Conservation (phyloP, 1,284 basidiomycete species). For the Trametes polyzona region DNA sequence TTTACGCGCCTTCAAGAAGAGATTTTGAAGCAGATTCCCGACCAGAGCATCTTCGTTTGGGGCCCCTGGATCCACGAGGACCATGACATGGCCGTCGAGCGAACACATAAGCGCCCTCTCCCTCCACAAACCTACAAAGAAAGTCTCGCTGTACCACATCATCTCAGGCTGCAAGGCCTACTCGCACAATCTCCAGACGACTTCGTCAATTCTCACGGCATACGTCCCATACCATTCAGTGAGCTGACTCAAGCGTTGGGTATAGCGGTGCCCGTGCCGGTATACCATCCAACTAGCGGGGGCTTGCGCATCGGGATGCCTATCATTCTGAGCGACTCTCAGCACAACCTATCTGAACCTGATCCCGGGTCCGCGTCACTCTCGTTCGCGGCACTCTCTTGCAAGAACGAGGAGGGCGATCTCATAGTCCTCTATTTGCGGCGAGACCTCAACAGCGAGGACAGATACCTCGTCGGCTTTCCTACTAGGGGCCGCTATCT, state of each 20-base stretch:
- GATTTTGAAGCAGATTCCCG: conserved; percentile 16
- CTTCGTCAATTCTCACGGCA: background rate
- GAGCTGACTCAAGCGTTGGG: background rate
- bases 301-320: conserved; percentile 6
- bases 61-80: conserved; percentile 6
- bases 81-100: background rate
- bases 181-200: conserved; percentile 1
- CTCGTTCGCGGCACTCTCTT: conserved; percentile 14
- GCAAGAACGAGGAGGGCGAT: background rate
- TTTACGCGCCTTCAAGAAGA: conserved; percentile 23
- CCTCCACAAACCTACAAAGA: background rate
- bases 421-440: conserved; percentile 3
- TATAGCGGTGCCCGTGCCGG: background rate
- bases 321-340: background rate
- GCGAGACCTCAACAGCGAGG: background rate
- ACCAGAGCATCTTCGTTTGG: conserved; percentile 22
- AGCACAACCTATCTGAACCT: background rate
- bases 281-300: conserved; percentile 3
- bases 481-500: background rate
- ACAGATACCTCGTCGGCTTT: background rate
- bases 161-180: background rate
- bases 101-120: background rate
- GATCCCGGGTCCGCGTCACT: background rate
- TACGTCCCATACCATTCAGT: background rate
- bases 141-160: background rate